Conservation (phyloP, 208 protist species). For the Endotrypanum monterogeii region DNA sequence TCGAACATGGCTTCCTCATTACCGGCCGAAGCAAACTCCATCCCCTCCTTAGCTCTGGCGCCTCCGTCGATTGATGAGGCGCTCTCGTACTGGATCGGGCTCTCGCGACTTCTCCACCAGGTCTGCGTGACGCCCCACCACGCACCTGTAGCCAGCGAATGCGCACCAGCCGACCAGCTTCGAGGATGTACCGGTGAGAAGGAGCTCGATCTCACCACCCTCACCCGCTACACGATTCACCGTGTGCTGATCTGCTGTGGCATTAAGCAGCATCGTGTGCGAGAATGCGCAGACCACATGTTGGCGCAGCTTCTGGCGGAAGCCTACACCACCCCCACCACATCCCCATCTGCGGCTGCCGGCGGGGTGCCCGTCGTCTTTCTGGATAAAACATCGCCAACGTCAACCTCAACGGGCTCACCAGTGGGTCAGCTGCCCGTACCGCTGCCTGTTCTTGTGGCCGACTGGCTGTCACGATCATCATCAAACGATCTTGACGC, state of each 20-base stretch:
- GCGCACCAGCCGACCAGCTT: not conserved
- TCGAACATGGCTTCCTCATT: not conserved
- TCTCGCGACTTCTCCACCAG: constrained; percentile 18
- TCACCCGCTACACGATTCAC: constrained; percentile 24
- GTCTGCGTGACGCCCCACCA: constrained; percentile 6
- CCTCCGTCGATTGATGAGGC: constrained; percentile 11
- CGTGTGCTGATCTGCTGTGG: constrained; percentile 39
- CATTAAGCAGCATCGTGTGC: constrained; percentile 56
- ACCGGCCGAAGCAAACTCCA: not conserved
- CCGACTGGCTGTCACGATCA: constrained; percentile 19
- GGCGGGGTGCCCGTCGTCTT: not conserved
- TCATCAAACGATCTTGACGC: not conserved
- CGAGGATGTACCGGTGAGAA: not conserved
- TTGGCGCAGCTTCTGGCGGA: constrained; percentile 35
- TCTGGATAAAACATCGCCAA: not conserved
- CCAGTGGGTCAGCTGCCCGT: constrained; percentile 5
- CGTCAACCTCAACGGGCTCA: not conserved
- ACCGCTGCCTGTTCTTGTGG: constrained; percentile 9
- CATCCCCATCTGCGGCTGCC: not conserved
- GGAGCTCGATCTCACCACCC: not conserved
- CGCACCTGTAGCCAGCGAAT: not conserved
- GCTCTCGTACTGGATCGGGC: constrained; percentile 24
- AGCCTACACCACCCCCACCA: constrained; percentile 10
- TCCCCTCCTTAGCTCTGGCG: not conserved
- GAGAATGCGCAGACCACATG: constrained; percentile 26